Percentiles rank a stretch among this genome's conserved stretches.
Evolutionary conservation across 192 early-diverging fungal species (phyloP).

Genomic region (Lunasporangiospora selenospora): DNA sequence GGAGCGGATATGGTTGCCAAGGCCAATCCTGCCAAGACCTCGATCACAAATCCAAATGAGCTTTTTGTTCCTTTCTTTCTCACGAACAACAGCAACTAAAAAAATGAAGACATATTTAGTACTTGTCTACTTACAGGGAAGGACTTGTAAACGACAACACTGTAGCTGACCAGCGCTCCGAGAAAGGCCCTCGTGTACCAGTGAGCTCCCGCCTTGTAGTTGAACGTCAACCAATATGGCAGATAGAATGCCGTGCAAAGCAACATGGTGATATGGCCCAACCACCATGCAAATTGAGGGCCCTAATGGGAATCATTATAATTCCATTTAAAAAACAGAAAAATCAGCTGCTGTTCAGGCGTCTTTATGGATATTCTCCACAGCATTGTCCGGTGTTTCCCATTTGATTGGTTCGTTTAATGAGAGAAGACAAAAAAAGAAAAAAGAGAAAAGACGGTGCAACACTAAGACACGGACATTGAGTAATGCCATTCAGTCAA

Average conservation of each 20-base stretch:
- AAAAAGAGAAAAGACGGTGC: background rate
- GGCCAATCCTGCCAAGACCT: too few relatives aligned
- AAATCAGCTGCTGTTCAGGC: too few relatives aligned
- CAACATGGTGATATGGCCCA: slow-evolving; percentile 55
- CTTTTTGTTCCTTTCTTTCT: too few relatives aligned
- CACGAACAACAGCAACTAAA: too few relatives aligned
- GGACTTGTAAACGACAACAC: slow-evolving; percentile 82
- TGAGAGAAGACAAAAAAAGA: background rate
- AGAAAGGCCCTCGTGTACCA: slow-evolving; percentile 70
- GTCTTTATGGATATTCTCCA: too few relatives aligned
- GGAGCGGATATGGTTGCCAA: too few relatives aligned
- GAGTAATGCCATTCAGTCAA: background rate
- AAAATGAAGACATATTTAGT: too few relatives aligned
- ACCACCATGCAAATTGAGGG: slow-evolving; percentile 61
- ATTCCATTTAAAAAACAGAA: too few relatives aligned
- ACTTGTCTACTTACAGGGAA: slow-evolving; percentile 71
- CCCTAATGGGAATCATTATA: slow-evolving; percentile 45
- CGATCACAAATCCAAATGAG: too few relatives aligned
- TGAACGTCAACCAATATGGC: slow-evolving; percentile 49
- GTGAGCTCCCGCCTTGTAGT: slow-evolving; percentile 39
- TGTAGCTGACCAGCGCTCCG: slow-evolving; percentile 74
- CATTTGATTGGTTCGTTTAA: too few relatives aligned
- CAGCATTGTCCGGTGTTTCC: too few relatives aligned
- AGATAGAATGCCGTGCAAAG: slow-evolving; percentile 50
- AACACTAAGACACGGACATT: background rate